phyloP scores from a whole-genome alignment of 2,329 filamentous ascomycete species.

The Microsporum audouinii region DNA sequence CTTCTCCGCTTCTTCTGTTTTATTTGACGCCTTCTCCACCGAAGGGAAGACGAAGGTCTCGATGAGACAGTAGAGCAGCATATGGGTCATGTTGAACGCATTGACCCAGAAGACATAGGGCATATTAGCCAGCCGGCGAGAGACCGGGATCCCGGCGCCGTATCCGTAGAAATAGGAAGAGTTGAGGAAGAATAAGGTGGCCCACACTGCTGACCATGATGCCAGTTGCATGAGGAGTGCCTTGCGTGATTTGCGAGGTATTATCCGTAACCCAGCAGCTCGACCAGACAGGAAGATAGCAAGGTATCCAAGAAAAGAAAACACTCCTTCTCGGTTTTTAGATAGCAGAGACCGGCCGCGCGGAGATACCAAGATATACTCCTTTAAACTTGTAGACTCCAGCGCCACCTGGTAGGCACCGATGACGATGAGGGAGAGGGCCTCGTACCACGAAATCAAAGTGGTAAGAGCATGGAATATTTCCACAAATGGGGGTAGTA shows the following conservation, averaged over 20 bases:
- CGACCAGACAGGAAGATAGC: conserved; percentile 90
- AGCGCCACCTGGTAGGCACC: conserved; percentile 63
- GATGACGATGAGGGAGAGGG: conserved; percentile 58
- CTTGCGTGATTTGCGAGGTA: conserved; percentile 49
- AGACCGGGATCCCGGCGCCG: conserved; percentile 55
- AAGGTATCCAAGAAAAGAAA: conserved; percentile 85
- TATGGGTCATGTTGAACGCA: conserved; percentile 79
- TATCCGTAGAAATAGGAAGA: conserved; percentile 61
- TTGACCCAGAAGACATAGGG: conserved; percentile 88
- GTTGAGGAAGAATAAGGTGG: conserved; percentile 54
- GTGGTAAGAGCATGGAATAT: conserved; percentile 62
- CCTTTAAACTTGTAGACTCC: conserved; percentile 65
- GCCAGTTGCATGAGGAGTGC: conserved; percentile 54
- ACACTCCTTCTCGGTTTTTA: conserved; percentile 90
- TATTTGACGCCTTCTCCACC: conserved; percentile 48
- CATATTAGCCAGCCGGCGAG: conserved; percentile 79
- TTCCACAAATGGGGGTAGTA: conserved; percentile 80
- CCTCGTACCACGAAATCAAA: conserved; percentile 63
- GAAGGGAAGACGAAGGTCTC: conserved; percentile 69
- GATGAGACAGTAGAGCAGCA: conserved; percentile 64
- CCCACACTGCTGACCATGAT: conserved; percentile 58
- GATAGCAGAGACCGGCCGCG: conserved; percentile 63
- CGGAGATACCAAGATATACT: conserved; percentile 71
- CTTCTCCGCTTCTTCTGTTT: conserved; percentile 50
- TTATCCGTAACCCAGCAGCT: conserved; percentile 65